Conservation (phyloP, 2,329 filamentous ascomycete genomes). For the Diaporthe ilicicola region DNA sequence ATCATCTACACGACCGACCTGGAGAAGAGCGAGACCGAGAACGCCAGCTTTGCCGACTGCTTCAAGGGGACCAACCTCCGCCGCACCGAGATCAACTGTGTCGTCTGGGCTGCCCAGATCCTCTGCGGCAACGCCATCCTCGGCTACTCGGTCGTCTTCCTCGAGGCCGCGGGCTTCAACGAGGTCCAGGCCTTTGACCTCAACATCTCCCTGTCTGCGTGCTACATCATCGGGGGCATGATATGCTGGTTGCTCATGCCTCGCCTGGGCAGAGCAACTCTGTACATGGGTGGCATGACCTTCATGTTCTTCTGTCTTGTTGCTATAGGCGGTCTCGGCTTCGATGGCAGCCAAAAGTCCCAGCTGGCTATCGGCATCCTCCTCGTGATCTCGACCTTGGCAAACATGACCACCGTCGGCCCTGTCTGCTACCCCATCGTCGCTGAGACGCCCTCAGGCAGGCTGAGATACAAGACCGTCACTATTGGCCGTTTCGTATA, state of each 20-base stretch:
- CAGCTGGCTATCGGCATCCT: slow-evolving; percentile 45
- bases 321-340: slow-evolving; percentile 45
- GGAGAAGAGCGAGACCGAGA: slow-evolving; percentile 36
- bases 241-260: slow-evolving; percentile 52
- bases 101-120: slow-evolving; percentile 50
- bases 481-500: slow-evolving; percentile 40
- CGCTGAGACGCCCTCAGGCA: slow-evolving; percentile 38
- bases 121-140: slow-evolving; percentile 48
- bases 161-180: slow-evolving; percentile 48
- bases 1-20: slow-evolving; percentile 38
- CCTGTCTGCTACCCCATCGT: slow-evolving; percentile 42
- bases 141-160: slow-evolving; percentile 48
- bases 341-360: slow-evolving; percentile 34
- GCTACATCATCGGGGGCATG: slow-evolving; percentile 49
- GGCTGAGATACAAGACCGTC: slow-evolving; percentile 39
- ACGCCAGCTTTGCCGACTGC: slow-evolving; percentile 37
- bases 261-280: slow-evolving; percentile 48
- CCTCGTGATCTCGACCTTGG: slow-evolving; percentile 42
- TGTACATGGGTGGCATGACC: slow-evolving; percentile 49
- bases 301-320: slow-evolving; percentile 50
- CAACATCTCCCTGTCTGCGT: slow-evolving; percentile 49
- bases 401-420: slow-evolving; percentile 46
- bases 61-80: slow-evolving; percentile 39
- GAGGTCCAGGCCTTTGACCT: slow-evolving; percentile 48
- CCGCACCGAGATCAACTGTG: slow-evolving; percentile 43